Base-by-base conservation (phyloP, 2,329 filamentous ascomycete genomes). In the Colletotrichum endophyticum region DNA sequence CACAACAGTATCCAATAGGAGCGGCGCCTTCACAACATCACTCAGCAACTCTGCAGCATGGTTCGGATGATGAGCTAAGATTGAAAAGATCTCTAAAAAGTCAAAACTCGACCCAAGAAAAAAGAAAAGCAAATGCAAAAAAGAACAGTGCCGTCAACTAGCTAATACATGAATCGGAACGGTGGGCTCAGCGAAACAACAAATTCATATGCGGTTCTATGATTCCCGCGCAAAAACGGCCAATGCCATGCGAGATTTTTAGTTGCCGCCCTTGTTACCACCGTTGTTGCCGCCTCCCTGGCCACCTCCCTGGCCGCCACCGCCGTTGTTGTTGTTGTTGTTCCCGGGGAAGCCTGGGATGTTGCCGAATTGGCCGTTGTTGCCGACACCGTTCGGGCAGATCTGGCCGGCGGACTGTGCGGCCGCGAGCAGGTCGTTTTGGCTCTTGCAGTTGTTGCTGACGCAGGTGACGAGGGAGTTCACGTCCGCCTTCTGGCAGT, bases 401-500 rank as follows among this genome's bases (percentile, higher is more conserved):
- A 66, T 61, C 49, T 76, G 73, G 34, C 69, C 64, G 8, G 74
- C 74, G 4, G 70, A 66, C 59, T 76, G 74, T 11, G 74, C 74
- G 11, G 74, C 71, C 36, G 73, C 64, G 28, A 76, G 19, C 34
- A 76, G 59, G 59, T 76, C 74, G 22, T 74, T 74, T 30, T 76
- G 74, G 25, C 69, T 39, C 57, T 70, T 76, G 70, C 74, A 76
- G 25, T 64, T 59, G 16, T 64, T 64, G n/a, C 13, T 27, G 36
- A 76, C 74, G 49, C 74, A 76, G 22, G 67, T 69, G 34, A 76
- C 53, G 5, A 76, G 49, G 6, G 39, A 53, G 66, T 74, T 76
- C 9, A 76, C 71, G 22, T 76, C 69, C 11, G 70, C 74, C 57
- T 76, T 76, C n/a, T 59, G 70, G 36, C 74, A 76, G 59, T 76